Percentiles rank a stretch among this genome's conserved stretches.
Conservation (phyloP, 805 yeast species). For the Ogataea zsoltii region DNA sequence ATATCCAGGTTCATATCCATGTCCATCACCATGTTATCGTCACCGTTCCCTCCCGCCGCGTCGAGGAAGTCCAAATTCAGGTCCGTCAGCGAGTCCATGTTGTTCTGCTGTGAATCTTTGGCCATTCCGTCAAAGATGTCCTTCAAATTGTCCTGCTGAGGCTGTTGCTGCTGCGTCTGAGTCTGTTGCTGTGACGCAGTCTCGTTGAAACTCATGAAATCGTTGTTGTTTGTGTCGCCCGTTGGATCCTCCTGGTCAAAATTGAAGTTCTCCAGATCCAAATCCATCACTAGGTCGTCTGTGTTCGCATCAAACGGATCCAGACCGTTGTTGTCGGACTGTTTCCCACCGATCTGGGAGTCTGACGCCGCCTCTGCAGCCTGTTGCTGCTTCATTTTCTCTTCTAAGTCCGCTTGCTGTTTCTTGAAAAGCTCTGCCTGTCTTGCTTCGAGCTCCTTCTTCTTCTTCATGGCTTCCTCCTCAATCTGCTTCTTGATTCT, state of each 20-base stretch:
- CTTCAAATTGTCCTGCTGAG: constrained; percentile 2
- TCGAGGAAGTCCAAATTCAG: constrained; percentile 30
- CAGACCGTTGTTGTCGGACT: not conserved
- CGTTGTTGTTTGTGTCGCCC: constrained; percentile 6
- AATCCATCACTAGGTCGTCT: constrained; percentile 30
- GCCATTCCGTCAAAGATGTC: constrained; percentile 11
- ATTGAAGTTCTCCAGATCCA: constrained; percentile 31
- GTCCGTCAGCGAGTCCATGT: constrained; percentile 25
- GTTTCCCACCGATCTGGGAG: constrained; percentile 3
- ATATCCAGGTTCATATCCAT: constrained; percentile 14
- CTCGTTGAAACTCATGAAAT: constrained; percentile 21
- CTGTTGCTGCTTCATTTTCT: constrained; percentile 11
- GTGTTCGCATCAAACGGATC: constrained; percentile 11
- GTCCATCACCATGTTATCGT: constrained; percentile 19
- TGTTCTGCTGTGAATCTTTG: constrained; percentile 2
- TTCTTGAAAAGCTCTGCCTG: constrained; percentile 16
- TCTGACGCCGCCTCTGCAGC: constrained; percentile 4
- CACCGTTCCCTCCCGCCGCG: constrained; percentile 11
- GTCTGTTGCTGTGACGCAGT: not conserved
- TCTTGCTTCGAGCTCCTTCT: constrained; percentile 18
- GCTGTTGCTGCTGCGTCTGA: not conserved
- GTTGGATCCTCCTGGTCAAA: constrained; percentile 19
- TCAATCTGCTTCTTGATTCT: constrained; percentile 22
- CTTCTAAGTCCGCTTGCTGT: constrained; percentile 14
- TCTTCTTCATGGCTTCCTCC: constrained; percentile 20